phyloP scores from a whole-genome alignment of 2,329 filamentous ascomycete species.

The Chrysosphaeria jannelii region DNA sequence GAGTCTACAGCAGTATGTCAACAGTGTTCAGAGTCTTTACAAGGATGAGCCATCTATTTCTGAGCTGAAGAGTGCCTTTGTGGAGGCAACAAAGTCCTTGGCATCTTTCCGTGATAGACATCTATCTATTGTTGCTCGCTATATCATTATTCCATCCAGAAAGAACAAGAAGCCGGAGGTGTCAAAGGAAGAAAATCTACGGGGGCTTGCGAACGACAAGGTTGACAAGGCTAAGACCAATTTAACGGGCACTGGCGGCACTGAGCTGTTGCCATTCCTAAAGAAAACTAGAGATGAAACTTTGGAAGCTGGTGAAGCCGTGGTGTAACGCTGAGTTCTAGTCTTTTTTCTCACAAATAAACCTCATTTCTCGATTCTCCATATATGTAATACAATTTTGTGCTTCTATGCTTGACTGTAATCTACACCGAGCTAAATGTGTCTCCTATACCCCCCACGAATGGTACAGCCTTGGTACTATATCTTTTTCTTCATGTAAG shows the following conservation, averaged over 20 bases:
- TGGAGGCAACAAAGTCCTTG: conserved; percentile 38
- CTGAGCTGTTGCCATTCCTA: conserved; percentile 61
- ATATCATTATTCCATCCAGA: conserved; percentile 59
- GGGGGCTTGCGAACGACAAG: not conserved
- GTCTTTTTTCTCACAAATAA: no score
- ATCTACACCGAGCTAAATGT: no score
- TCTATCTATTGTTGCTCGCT: conserved; percentile 81
- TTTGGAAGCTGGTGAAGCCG: no score
- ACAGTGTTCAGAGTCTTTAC: not conserved
- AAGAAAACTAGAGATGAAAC: conserved; percentile 79
- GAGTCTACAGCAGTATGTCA: conserved; percentile 14
- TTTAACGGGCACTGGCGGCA: conserved; percentile 67
- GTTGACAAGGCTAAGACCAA: conserved; percentile 12
- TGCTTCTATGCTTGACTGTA: no score
- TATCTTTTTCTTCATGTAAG: no score
- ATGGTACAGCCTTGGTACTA: no score
- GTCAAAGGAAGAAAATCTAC: not conserved
- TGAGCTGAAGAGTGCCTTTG: conserved; percentile 23
- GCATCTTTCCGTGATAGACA: conserved; percentile 60
- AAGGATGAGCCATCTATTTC: not conserved
- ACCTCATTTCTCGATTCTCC: no score
- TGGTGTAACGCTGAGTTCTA: no score
- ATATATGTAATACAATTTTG: no score
- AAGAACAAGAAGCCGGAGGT: not conserved
- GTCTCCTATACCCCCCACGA: no score